These are phyloP conservation scores for Metarhizium anisopliae DNA, from an alignment of 2,329 filamentous ascomycete genomes.

Conservation along the genomic window DNA sequence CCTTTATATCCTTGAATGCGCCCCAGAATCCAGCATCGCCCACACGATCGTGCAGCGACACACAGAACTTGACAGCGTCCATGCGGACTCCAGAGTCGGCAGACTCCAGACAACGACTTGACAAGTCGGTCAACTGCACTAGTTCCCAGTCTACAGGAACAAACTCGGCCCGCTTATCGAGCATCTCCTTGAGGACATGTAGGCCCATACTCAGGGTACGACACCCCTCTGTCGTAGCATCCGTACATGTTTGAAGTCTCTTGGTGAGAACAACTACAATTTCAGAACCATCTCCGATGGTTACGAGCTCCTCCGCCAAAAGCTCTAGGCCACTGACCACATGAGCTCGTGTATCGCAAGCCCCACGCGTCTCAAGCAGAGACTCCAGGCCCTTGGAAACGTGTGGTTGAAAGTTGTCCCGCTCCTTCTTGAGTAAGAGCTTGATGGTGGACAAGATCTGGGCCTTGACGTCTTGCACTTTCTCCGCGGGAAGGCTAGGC, in stretches of 20 bases:
- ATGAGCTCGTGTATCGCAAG: conserved; percentile 60
- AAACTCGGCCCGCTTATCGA: conserved; percentile 41
- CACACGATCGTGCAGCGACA: conserved; percentile 56
- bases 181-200: conserved; percentile 50
- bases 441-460: conserved; percentile 68
- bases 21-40: conserved; percentile 60
- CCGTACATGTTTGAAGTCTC: conserved; percentile 33
- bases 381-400: conserved; percentile 59
- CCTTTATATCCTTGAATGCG: conserved; percentile 52
- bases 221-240: conserved; percentile 34
- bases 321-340: conserved; percentile 67
- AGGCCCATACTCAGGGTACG: conserved; percentile 54
- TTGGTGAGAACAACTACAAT: conserved; percentile 45
- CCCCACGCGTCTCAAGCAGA: conserved; percentile 54
- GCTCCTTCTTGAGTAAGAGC: conserved; percentile 59
- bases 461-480: conserved; percentile 62
- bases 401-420: conserved; percentile 57
- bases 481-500: conserved; percentile 46
- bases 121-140: conserved; percentile 38
- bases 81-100: conserved; percentile 56
- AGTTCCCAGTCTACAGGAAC: conserved; percentile 43
- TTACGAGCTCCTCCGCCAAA: conserved; percentile 62
- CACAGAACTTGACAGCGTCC: conserved; percentile 72
- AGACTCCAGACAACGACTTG: conserved; percentile 50
- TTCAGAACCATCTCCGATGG: conserved; percentile 53